Evolutionary conservation across 1,139 yeast genomes (phyloP), one percentile per base, ranked within the genome.

Genomic region (Geotrichum europaeum): DNA sequence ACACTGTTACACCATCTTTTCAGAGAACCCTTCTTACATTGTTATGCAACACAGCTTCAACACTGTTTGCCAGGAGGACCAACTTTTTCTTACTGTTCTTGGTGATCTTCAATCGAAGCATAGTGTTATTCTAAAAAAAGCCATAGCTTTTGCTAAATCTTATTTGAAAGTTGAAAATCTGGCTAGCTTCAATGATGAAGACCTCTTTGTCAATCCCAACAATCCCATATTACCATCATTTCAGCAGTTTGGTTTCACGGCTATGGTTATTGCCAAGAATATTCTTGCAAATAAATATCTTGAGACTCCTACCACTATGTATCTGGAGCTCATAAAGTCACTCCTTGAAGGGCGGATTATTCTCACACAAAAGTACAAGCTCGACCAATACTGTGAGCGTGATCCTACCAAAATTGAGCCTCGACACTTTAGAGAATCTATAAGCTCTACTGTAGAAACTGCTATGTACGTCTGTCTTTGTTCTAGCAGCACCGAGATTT

Each of bases 401-500:
- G 69, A 68, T 40, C 60, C 68, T 6, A 53, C 63, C 12, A 49
- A 56, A 15, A 59, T 71, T 22, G 74, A 72, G 57, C 53, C 63
- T 15, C 57, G 65, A 60, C 67, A 65, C 12, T 69, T 75, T 3
- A 68, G 77, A 7, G 55, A 60, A 15, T 68, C 67, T n/a, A 67
- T 72, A 15, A 67, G 72, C 32, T 58, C 66, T 65, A 74, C 60
- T 72, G 71, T 77, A 65, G 85, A 84, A 70, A 79, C 80, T 67
- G 74, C 80, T 40, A 68, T 81, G 68, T 72, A 83, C 22, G 71
- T 83, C 53, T 76, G 82, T 2, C 72, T 85, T 43, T 80, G 86
- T 64, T 80, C 87, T 0, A 84, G 84, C 62, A 85, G 83, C 62
- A 76, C 81, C 54, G 85, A 83, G 56, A 79, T 82, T 57, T 84